Evolutionary conservation across 495 filamentous ascomycete species (phyloP).

Genomic region (Neurospora africana): DNA sequence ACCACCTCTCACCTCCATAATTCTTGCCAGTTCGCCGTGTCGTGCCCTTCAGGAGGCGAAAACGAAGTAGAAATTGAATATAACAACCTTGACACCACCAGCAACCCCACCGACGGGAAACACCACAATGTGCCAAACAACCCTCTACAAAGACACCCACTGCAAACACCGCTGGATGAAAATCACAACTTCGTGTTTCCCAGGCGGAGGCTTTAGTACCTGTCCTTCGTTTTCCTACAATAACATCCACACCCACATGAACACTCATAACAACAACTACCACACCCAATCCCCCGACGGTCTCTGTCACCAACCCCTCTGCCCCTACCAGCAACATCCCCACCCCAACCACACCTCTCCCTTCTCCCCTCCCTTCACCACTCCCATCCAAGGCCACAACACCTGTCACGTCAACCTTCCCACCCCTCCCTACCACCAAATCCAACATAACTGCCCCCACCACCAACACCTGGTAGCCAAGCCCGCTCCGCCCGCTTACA

Average conservation of each 20-base stretch:
- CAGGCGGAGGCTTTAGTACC: constrained; percentile 25
- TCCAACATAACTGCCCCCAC: background rate
- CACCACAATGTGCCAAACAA: constrained; percentile 18
- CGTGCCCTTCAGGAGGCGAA: background rate
- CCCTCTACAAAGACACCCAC: constrained; percentile 23
- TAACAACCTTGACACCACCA: background rate
- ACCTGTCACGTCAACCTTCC: background rate
- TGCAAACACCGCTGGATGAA: constrained; percentile 32
- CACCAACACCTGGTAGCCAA: background rate
- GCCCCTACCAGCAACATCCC: background rate
- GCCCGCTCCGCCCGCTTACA: constrained; percentile 12
- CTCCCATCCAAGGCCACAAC: background rate
- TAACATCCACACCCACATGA: constrained; percentile 5
- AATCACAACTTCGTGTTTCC: constrained; percentile 24
- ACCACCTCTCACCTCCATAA: background rate
- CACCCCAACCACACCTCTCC: background rate
- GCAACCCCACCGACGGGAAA: background rate
- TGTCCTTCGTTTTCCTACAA: constrained; percentile 21
- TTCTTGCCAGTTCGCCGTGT: background rate
- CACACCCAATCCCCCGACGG: background rate
- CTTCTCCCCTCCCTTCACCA: background rate
- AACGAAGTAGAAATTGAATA: background rate
- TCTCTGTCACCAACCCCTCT: background rate
- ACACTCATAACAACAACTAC: background rate
- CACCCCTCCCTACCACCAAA: background rate